These are phyloP conservation scores for Parmelia sp. DNA, from an alignment of 495 filamentous ascomycete species.

Conservation along the genomic window DNA sequence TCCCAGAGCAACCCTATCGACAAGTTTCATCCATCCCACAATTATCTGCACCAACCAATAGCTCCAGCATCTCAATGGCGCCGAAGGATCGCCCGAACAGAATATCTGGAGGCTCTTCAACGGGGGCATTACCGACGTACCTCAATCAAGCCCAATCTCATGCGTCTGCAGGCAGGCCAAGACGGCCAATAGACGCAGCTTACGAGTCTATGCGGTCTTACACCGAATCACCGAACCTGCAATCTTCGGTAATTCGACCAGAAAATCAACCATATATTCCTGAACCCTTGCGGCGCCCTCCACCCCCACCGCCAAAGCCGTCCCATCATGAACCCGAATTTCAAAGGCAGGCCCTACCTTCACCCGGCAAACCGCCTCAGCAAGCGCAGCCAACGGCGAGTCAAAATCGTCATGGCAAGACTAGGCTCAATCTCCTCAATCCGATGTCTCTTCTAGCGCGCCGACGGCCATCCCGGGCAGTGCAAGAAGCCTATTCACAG, in stretches of 20 bases:
- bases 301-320: slow-evolving; percentile 19
- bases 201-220: slow-evolving; percentile 24
- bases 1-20: background rate
- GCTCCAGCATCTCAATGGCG: slow-evolving; percentile 1
- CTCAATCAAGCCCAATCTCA: slow-evolving; percentile 3
- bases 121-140: background rate
- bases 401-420: slow-evolving; percentile 40
- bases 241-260: slow-evolving; percentile 8
- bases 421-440: slow-evolving; percentile 61
- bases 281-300: slow-evolving; percentile 17
- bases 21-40: background rate
- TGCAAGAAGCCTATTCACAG: slow-evolving; percentile 43
- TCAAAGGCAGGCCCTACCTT: slow-evolving; percentile 16
- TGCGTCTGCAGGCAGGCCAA: slow-evolving; percentile 8
- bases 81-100: background rate
- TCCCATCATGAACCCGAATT: slow-evolving; percentile 7
- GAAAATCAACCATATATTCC: slow-evolving; percentile 7
- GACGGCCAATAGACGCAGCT: slow-evolving; percentile 18
- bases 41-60: background rate
- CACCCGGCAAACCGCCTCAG: slow-evolving; percentile 2
- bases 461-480: slow-evolving; percentile 49
- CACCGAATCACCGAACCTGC: slow-evolving; percentile 10
- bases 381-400: slow-evolving; percentile 12
- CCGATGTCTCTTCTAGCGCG: slow-evolving; percentile 59
- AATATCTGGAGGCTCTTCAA: background rate